Conservation (phyloP, 495 filamentous ascomycete species). For the Penicillium pulvis region DNA sequence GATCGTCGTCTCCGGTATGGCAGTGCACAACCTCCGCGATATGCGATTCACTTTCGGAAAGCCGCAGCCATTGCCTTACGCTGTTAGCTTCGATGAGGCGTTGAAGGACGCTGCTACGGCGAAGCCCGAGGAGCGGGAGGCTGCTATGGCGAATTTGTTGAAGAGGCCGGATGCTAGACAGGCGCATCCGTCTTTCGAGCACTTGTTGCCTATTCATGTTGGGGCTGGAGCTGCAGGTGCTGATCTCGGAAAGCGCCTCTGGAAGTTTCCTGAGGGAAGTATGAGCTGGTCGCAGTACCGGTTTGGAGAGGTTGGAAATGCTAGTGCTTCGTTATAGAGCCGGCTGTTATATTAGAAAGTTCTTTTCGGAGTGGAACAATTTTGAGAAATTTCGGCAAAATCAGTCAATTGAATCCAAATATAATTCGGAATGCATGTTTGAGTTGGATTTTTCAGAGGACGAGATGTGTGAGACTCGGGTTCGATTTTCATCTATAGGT, state of each 20-base stretch:
- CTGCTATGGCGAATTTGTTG: slow-evolving; percentile 60
- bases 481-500: slow-evolving; percentile 49
- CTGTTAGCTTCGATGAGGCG: slow-evolving; percentile 75
- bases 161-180: slow-evolving; percentile 67
- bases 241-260: slow-evolving; percentile 62
- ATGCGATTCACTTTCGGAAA: slow-evolving; percentile 48
- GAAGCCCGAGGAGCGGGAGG: slow-evolving; percentile 56
- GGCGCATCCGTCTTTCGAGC: slow-evolving; percentile 81
- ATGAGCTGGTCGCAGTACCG: slow-evolving; percentile 77
- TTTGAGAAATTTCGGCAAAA: not conserved
- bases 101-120: slow-evolving; percentile 67
- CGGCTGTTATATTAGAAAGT: slow-evolving; percentile 6
- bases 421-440: not conserved
- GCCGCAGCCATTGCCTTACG: slow-evolving; percentile 61
- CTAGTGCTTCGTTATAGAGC: slow-evolving; percentile 19
- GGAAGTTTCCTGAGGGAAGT: slow-evolving; percentile 66
- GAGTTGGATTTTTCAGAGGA: not conserved
- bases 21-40: slow-evolving; percentile 82
- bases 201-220: slow-evolving; percentile 78
- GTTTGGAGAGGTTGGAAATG: slow-evolving; percentile 61
- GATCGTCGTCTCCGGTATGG: slow-evolving; percentile 82
- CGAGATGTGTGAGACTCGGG: slow-evolving; percentile 11
- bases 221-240: slow-evolving; percentile 69
- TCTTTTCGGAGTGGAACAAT: not conserved
- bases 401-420: not conserved